These are phyloP conservation scores for Oryza rufipogon DNA, from an alignment of 176 grass and related monocot species.

Conservation along the genomic window DNA sequence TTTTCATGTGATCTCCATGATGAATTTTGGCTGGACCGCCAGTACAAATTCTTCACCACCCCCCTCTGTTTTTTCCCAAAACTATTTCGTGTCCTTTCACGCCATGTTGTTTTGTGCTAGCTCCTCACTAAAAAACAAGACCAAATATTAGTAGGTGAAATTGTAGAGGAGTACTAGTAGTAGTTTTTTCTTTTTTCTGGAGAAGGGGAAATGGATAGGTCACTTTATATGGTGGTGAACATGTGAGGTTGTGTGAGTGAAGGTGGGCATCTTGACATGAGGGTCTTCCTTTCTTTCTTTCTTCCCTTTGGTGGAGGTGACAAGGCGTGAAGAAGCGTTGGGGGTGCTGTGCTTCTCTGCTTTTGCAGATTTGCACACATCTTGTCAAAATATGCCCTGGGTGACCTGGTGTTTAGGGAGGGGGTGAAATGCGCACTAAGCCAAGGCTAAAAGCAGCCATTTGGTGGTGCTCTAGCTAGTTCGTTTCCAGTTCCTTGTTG, in stretches of 20 bases:
- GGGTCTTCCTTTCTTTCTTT: background rate
- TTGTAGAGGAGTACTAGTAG: background rate
- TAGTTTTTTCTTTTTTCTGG: background rate
- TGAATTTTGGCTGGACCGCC: constrained; percentile 29
- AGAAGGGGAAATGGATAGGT: no score
- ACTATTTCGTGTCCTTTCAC: background rate
- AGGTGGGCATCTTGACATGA: constrained; percentile 18
- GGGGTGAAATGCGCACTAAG: constrained; percentile 9
- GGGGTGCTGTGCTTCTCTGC: background rate
- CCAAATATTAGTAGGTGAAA: background rate
- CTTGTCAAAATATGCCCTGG: constrained; percentile 24
- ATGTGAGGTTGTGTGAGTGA: background rate
- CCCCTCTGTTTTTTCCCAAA: background rate
- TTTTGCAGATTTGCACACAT: background rate
- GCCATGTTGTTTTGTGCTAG: background rate
- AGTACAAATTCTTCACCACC: background rate
- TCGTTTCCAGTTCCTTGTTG: background rate
- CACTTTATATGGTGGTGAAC: background rate
- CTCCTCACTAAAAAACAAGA: background rate
- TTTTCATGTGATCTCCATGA: constrained; percentile 17
- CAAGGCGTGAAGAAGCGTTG: background rate
- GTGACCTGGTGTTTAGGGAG: background rate
- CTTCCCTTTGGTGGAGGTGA: constrained; percentile 8
- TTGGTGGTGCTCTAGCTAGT: background rate
- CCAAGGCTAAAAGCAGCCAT: background rate